phyloP scores from a whole-genome alignment of 768 basidiomycete species.

The Lactarius psammicola region DNA sequence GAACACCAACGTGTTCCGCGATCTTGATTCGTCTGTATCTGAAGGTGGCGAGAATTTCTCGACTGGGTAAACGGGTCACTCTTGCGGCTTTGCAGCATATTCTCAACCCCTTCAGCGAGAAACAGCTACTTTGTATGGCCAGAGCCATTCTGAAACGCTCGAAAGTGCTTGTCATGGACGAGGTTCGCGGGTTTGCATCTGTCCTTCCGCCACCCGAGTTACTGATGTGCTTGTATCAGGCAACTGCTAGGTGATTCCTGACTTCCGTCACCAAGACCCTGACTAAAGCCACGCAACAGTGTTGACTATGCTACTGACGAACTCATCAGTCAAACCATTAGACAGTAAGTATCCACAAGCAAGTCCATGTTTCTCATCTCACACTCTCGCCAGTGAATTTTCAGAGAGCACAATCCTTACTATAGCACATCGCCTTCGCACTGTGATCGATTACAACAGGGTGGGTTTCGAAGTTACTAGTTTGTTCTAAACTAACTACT shows the following conservation, averaged over 20 bases:
- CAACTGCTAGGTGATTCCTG: constrained; percentile 56
- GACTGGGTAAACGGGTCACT: constrained; percentile 53
- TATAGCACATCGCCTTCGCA: constrained; percentile 76
- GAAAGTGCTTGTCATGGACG: constrained; percentile 82
- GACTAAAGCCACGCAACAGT: constrained; percentile 34
- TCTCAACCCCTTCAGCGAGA: constrained; percentile 48
- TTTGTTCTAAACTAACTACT: constrained; percentile 18
- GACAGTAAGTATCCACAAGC: constrained; percentile 53
- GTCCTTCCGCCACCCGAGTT: not conserved
- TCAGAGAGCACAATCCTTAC: constrained; percentile 79
- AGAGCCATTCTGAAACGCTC: constrained; percentile 78
- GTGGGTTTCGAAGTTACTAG: constrained; percentile 42
- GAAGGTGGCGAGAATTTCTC: constrained; percentile 92
- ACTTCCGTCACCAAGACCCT: not conserved
- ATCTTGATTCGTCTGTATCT: constrained; percentile 68
- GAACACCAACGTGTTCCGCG: constrained; percentile 75
- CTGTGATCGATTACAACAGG: constrained; percentile 82
- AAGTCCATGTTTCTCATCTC: not conserved
- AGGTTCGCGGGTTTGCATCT: constrained; percentile 41
- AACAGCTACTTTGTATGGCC: constrained; percentile 88
- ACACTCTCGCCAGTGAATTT: constrained; percentile 53
- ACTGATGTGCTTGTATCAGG: constrained; percentile 39
- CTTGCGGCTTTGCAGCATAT: not conserved
- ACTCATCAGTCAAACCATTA: constrained; percentile 76
- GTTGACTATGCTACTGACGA: constrained; percentile 90